Evolutionary conservation across 1,284 basidiomycete genomes (phyloP).

Genomic region (Ceratobasidium sp.): DNA sequence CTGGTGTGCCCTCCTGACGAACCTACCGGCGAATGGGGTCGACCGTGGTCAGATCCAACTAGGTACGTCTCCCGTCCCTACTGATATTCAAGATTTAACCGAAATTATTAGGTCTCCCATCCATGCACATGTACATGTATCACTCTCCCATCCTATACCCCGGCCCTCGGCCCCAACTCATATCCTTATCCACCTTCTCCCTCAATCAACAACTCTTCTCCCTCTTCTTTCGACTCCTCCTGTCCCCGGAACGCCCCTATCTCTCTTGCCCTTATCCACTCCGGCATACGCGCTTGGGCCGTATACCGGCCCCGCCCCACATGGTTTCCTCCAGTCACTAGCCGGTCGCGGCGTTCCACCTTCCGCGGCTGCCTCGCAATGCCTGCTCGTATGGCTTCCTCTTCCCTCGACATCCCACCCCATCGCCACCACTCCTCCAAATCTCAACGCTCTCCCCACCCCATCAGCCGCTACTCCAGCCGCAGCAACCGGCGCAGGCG

Average conservation of each 20-base stretch:
- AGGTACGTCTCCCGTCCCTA: slow-evolving; percentile 26
- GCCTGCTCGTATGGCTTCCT: slow-evolving; percentile 38
- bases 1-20: slow-evolving; percentile 17
- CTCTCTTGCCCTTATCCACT: slow-evolving; percentile 8
- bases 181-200: slow-evolving; percentile 39
- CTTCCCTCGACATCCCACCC: slow-evolving; percentile 1
- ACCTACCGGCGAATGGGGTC: slow-evolving; percentile 43
- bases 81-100: background rate
- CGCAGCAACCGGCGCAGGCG: slow-evolving; percentile 41
- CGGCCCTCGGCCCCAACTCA: slow-evolving; percentile 33
- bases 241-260: slow-evolving; percentile 24
- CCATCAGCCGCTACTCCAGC: slow-evolving; percentile 38
- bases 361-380: slow-evolving; percentile 26
- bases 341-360: slow-evolving; percentile 42
- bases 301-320: slow-evolving; percentile 35
- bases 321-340: slow-evolving; percentile 35
- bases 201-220: slow-evolving; percentile 20
- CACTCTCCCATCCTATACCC: slow-evolving; percentile 36
- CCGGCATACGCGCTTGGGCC: slow-evolving; percentile 38
- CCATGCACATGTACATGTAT: slow-evolving; percentile 40
- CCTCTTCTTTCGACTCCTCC: slow-evolving; percentile 11
- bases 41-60: slow-evolving; percentile 32
- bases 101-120: slow-evolving; percentile 10
- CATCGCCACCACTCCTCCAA: slow-evolving; percentile 21
- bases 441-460: slow-evolving; percentile 26